Conservation (phyloP, 2,329 filamentous ascomycete genomes). For the Stagonosporopsis tanaceti region DNA sequence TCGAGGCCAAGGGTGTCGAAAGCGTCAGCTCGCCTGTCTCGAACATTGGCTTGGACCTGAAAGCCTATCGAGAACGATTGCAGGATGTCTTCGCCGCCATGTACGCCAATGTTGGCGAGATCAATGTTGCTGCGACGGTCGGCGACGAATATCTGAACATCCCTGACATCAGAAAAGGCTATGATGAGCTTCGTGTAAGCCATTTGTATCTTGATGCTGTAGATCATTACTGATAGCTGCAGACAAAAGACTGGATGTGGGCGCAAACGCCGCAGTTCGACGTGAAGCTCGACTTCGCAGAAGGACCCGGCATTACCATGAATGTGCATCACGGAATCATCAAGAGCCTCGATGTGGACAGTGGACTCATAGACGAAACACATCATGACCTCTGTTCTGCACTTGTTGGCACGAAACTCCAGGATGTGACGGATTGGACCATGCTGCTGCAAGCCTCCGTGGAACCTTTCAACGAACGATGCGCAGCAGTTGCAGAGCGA, state of each 20-base stretch:
- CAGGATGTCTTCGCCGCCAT: conserved; percentile 69
- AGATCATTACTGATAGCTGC: conserved; percentile 41
- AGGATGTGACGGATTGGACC: conserved; percentile 58
- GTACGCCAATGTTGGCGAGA: conserved; percentile 62
- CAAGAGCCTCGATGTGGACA: conserved; percentile 54
- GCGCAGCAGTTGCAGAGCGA: conserved; percentile 24
- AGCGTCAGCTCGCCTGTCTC: conserved; percentile 86
- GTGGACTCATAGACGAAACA: conserved; percentile 5
- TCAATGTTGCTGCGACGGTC: conserved; percentile 55
- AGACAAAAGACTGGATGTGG: conserved; percentile 79
- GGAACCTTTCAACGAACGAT: conserved; percentile 23
- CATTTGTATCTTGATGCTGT: neutral
- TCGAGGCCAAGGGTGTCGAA: conserved; percentile 85
- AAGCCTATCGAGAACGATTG: conserved; percentile 55
- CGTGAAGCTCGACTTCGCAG: conserved; percentile 62
- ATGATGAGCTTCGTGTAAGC: conserved; percentile 68
- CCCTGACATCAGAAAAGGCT: conserved; percentile 67
- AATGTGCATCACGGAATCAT: conserved; percentile 64
- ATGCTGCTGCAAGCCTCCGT: conserved; percentile 30
- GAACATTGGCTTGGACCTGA: conserved; percentile 72
- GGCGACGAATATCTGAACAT: conserved; percentile 62
- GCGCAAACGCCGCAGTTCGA: conserved; percentile 86
- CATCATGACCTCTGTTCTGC: conserved; percentile 27
- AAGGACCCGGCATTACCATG: conserved; percentile 41
- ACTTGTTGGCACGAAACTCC: conserved; percentile 54